Conservation (phyloP, 2,329 filamentous ascomycete species). For the Pseudogymnoascus sp. region DNA sequence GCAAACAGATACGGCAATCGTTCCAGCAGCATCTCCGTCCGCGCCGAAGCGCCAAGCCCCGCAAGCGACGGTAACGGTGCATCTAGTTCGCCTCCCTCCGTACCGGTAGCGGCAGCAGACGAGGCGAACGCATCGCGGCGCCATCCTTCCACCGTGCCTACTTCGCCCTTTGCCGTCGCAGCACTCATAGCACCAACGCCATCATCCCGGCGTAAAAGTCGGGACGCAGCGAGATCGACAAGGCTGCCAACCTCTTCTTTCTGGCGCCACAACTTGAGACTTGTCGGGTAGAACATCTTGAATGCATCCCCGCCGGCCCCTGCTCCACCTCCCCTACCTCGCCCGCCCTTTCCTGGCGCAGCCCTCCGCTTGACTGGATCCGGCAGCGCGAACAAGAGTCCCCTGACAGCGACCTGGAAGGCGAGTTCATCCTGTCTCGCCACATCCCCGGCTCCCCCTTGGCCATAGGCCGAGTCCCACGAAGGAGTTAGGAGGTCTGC, state of each 20-base stretch:
- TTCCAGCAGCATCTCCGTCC: constrained; percentile 71
- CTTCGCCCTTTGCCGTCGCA: constrained; percentile 40
- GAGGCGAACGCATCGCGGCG: constrained; percentile 11
- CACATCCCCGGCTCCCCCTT: constrained; percentile 59
- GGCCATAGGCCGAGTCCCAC: constrained; percentile 55
- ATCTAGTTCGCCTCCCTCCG: constrained; percentile 19
- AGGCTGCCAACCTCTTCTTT: constrained; percentile 74
- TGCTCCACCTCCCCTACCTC: constrained; percentile 19
- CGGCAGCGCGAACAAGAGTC: constrained; percentile 76
- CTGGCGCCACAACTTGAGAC: constrained; percentile 72
- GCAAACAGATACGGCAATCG: constrained; percentile 69
- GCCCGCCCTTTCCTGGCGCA: constrained; percentile 30
- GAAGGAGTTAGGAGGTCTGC: constrained; percentile 78
- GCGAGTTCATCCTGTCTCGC: constrained; percentile 89
- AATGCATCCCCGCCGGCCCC: constrained; percentile 52
- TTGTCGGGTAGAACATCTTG: constrained; percentile 89
- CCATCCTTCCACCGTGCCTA: constrained; percentile 27
- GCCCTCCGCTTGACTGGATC: constrained; percentile 70
- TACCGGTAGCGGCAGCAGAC: background rate
- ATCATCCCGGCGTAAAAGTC: constrained; percentile 46
- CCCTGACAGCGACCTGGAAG: constrained; percentile 83
- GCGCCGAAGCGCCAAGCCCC: constrained; percentile 54
- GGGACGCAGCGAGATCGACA: constrained; percentile 60
- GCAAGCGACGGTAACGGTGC: constrained; percentile 35
- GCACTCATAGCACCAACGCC: constrained; percentile 30